Base-by-base conservation (phyloP, 2,329 filamentous ascomycete species). In the Dactylellina leptospora region DNA sequence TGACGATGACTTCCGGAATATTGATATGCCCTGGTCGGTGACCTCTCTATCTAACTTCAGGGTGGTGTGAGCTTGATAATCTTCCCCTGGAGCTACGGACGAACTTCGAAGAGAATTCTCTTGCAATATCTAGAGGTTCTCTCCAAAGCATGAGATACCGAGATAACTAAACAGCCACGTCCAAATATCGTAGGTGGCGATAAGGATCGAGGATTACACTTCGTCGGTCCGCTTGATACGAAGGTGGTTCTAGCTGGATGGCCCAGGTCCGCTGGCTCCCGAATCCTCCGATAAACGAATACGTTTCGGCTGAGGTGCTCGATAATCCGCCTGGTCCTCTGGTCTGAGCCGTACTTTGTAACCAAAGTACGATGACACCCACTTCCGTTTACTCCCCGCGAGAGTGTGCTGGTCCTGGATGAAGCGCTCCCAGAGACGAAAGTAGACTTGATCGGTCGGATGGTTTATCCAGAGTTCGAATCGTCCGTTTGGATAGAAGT, bases 391-490 rank as follows among this genome's bases (percentile, higher is more conserved):
- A n/a, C 66, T 50, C 6, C 66, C 66, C 18, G 51, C 47, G 47
- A 45, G 40, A 13, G 66, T 63, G 48, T 71, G 66, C 48, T 71
- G 66, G 25, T 71, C 66, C 53, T 63, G 50, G 51, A 71, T 71
- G 48, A 71, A 71, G 16, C 66, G 58, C 42, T 71, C 66, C 66
- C 66, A 71, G 33, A 71, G 66, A 10, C 59, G 50, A 38, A 71
- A 71, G 51, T 71, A 71, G 44, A 71, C 53, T 40, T 71, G 66
- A 25, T 71, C 66, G 50, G 42, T 71, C 16, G 66, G 66, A 38
- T 63, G 58, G 59, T 63, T 71, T 40, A 63, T 27, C 66, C 66
- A 71, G 33, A 71, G 66, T 47, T 71, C 66, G 54, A 71, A 71
- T 51, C 66, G 45, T 51, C 66, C 66, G 58, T 63, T 48, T 4